Evolutionary conservation across 108 stramenopile genomes (phyloP).

Genomic region (Cyclotella choctawhatcheeana): DNA sequence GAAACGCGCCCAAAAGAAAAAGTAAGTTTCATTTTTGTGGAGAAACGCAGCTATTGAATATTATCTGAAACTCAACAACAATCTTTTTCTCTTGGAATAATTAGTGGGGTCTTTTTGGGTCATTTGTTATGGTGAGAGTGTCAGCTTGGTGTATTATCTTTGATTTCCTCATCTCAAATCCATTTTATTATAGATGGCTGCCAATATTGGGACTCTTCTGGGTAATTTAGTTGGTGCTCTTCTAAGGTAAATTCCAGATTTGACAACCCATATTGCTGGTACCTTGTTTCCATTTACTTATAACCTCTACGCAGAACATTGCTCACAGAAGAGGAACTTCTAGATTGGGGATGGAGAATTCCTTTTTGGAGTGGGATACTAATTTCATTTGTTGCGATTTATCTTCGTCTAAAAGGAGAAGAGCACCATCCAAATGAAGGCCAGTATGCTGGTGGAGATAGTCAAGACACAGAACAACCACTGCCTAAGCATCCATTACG

Average conservation of each 20-base stretch:
- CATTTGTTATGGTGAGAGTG: constrained; percentile 12
- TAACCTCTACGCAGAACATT: too few species aligned
- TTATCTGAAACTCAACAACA: too few species aligned
- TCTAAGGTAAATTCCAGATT: too few species aligned
- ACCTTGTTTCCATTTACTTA: too few species aligned
- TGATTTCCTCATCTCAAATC: too few species aligned
- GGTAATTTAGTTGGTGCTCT: constrained; percentile 69
- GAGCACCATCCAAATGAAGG: constrained; percentile 59
- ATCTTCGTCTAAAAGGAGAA: constrained; percentile 50
- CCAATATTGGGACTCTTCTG: constrained; percentile 59
- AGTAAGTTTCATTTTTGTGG: too few species aligned
- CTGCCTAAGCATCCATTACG: constrained; percentile 55
- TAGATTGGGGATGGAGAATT: constrained; percentile 80
- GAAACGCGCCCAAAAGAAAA: constrained; percentile 54
- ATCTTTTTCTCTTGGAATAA: too few species aligned
- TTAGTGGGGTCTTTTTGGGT: constrained; percentile 7
- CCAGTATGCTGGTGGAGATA: constrained; percentile 20
- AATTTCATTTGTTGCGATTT: constrained; percentile 55
- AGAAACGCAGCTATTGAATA: neutral
- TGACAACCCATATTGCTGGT: too few species aligned
- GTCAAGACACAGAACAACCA: neutral
- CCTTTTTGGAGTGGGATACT: constrained; percentile 77
- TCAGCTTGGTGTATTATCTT: too few species aligned
- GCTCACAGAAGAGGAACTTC: constrained; percentile 65
- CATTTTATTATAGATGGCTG: constrained; percentile 34